A percentile compares a stretch with the other conserved stretches of the same genome.
These are phyloP conservation scores for Trichoderma oligosporum DNA, from an alignment of 2,329 filamentous ascomycete species.

Conservation along the genomic window DNA sequence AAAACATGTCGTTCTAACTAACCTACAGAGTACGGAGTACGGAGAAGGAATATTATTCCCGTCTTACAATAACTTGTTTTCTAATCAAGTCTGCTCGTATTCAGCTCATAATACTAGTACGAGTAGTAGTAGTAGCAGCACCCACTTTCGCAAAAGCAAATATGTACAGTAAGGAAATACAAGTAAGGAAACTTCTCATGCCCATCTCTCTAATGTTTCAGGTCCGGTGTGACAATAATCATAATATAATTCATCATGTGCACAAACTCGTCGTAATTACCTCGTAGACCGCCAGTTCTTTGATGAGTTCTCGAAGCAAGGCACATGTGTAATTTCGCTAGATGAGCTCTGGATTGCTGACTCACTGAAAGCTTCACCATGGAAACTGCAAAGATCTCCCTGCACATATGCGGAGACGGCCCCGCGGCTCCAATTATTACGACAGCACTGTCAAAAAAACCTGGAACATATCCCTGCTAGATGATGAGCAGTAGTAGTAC, in stretches of 20 bases:
- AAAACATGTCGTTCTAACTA: neutral
- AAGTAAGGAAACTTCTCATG: neutral
- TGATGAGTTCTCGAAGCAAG: neutral
- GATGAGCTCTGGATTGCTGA: constrained; percentile 1
- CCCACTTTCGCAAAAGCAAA: neutral
- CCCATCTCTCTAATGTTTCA: constrained; percentile 8
- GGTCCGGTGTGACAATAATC: neutral
- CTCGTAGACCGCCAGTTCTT: neutral
- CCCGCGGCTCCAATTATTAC: neutral
- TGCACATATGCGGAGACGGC: constrained; percentile 11
- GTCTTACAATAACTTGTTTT: neutral
- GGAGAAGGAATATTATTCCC: neutral
- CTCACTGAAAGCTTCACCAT: constrained; percentile 3
- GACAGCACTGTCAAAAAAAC: neutral
- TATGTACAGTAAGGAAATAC: too few species aligned
- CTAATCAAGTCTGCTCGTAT: neutral
- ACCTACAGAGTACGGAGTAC: neutral
- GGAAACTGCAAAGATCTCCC: constrained; percentile 6
- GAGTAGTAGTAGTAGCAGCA: neutral
- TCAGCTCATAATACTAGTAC: neutral
- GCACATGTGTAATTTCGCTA: constrained; percentile 8
- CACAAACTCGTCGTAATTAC: constrained; percentile 6
- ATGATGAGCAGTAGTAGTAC: too few species aligned
- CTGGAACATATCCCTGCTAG: neutral
- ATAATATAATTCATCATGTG: neutral